Evolutionary conservation across 208 protist genomes (phyloP).

Genomic region (Trichomonas gallinae): DNA sequence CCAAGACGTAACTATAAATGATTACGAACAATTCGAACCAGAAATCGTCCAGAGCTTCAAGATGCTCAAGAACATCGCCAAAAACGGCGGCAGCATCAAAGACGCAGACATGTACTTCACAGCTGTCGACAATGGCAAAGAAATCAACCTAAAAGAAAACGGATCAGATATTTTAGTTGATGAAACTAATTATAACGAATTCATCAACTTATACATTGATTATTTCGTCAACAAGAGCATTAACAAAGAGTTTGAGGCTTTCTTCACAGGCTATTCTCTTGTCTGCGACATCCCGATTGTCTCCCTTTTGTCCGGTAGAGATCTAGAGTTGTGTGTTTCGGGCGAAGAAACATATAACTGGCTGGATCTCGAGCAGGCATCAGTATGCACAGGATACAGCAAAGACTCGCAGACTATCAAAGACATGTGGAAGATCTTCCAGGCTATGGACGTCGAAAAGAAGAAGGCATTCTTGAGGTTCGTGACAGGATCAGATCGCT

Average conservation of each 20-base stretch:
- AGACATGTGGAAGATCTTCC: not conserved
- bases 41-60: not conserved
- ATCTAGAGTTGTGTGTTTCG: not conserved
- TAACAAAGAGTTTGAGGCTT: not conserved
- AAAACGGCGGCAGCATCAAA: not conserved
- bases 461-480: not conserved
- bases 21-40: not conserved
- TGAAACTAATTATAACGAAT: not conserved
- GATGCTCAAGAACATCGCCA: not conserved
- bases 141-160: not conserved
- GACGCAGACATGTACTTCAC: not conserved
- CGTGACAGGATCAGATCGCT: not conserved
- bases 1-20: not conserved
- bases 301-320: not conserved
- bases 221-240: not conserved
- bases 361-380: not conserved
- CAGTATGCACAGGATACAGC: not conserved
- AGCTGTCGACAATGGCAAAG: not conserved
- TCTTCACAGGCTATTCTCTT: not conserved
- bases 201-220: not conserved
- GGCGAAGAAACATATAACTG: not conserved
- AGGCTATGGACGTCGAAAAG: not conserved
- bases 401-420: not conserved
- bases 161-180: not conserved
- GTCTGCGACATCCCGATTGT: not conserved